Evolutionary conservation across 73 alveolate genomes (phyloP).

Genomic region (Blepharisma stoltei): DNA sequence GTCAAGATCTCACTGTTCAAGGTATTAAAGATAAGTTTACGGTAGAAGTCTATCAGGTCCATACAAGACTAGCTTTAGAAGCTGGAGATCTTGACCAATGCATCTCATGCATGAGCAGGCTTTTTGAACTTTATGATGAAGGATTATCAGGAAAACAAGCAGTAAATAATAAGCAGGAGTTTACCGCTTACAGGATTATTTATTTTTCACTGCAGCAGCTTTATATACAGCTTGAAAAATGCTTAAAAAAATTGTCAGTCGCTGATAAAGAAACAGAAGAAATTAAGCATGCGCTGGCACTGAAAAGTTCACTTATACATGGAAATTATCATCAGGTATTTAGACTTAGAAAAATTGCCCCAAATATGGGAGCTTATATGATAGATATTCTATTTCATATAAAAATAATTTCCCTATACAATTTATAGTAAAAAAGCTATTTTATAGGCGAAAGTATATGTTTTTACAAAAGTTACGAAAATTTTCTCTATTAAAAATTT

Average conservation of each 20-base stretch:
- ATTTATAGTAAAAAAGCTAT: slow-evolving; percentile 38
- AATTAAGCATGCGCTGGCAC: slow-evolving; percentile 46
- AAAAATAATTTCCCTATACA: slow-evolving; percentile 54
- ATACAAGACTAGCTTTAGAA: slow-evolving; percentile 72
- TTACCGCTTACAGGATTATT: slow-evolving; percentile 60
- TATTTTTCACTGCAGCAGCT: slow-evolving; percentile 50
- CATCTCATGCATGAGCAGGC: slow-evolving; percentile 65
- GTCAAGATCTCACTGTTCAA: slow-evolving; percentile 74
- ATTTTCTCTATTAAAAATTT: background rate
- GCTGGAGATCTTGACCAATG: slow-evolving; percentile 65
- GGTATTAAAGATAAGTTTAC: slow-evolving; percentile 56
- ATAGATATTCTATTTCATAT: too few relatives aligned
- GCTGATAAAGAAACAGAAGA: slow-evolving; percentile 38
- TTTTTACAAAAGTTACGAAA: background rate
- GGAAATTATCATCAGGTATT: slow-evolving; percentile 61
- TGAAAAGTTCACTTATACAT: slow-evolving; percentile 37
- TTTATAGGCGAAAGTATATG: too few relatives aligned
- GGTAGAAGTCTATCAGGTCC: slow-evolving; percentile 72
- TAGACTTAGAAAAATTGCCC: slow-evolving; percentile 55
- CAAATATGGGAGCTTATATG: slow-evolving; percentile 55
- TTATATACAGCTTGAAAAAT: slow-evolving; percentile 47
- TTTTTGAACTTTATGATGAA: slow-evolving; percentile 47
- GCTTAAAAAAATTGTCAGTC: slow-evolving; percentile 43
- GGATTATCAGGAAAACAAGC: slow-evolving; percentile 58
- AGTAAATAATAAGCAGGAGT: slow-evolving; percentile 43